Percentiles rank a stretch among this genome's conserved stretches.
Evolutionary conservation across 352 stramenopile genomes (phyloP).

Genomic region (Phytophthora sojae): DNA sequence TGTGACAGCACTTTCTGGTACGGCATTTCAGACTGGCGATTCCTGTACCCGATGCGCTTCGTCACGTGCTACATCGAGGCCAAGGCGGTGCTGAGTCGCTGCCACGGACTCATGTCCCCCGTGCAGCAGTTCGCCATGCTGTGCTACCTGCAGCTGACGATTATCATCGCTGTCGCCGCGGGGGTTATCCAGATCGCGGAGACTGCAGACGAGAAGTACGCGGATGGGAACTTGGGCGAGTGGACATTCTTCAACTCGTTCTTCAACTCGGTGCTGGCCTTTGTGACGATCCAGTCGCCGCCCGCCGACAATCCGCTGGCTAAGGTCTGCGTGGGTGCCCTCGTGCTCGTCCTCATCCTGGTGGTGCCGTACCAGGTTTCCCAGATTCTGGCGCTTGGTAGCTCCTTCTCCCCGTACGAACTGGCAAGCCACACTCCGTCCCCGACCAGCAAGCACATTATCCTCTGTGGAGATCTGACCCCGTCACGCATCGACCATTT

Average conservation of each 20-base stretch:
- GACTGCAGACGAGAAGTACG: constrained; percentile 57
- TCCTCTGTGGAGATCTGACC: constrained; percentile 83
- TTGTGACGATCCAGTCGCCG: constrained; percentile 87
- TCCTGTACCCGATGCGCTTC: constrained; percentile 83
- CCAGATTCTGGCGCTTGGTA: constrained; percentile 76
- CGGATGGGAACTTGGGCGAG: constrained; percentile 60
- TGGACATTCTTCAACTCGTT: constrained; percentile 90
- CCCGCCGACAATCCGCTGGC: constrained; percentile 79
- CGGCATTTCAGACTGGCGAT: constrained; percentile 73
- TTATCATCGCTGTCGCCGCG: constrained; percentile 78
- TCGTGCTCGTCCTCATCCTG: constrained; percentile 83
- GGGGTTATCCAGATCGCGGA: constrained; percentile 88
- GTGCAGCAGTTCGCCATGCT: constrained; percentile 80
- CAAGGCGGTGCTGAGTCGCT: constrained; percentile 78
- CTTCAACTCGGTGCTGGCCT: constrained; percentile 88
- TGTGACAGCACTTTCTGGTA: constrained; percentile 73
- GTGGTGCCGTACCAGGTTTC: constrained; percentile 87
- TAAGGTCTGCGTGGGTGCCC: constrained; percentile 78
- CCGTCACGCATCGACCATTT: constrained; percentile 85
- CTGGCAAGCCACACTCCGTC: constrained; percentile 67
- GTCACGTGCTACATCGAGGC: constrained; percentile 82
- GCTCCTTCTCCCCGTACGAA: constrained; percentile 81
- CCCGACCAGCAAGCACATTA: constrained; percentile 66
- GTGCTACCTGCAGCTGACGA: constrained; percentile 80
- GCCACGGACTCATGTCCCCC: constrained; percentile 79